Evolutionary conservation across 2,329 filamentous ascomycete genomes (phyloP).

Genomic region (Colletotrichum spaethianum): DNA sequence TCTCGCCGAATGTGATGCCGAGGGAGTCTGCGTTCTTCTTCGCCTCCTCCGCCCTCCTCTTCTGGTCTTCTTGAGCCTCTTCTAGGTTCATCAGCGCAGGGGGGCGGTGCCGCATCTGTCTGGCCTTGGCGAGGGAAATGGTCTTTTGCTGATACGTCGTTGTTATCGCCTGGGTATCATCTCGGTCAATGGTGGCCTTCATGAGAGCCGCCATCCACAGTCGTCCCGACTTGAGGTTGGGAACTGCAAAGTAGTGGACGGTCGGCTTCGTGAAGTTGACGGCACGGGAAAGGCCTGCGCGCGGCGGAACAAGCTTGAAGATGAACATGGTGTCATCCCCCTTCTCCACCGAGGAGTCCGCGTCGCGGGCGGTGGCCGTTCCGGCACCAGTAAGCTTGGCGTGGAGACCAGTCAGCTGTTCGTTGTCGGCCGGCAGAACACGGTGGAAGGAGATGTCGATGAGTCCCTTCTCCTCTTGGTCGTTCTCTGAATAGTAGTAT

Average conservation of each 20-base stretch:
- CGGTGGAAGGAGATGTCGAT: conserved; percentile 99
- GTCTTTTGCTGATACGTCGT: conserved; percentile 98
- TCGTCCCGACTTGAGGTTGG: conserved; percentile 88
- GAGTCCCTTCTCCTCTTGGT: conserved; percentile 92
- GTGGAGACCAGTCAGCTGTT: conserved; percentile 90
- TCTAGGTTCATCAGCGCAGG: conserved; percentile 86
- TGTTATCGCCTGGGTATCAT: conserved; percentile 83
- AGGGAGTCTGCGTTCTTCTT: conserved; percentile 54
- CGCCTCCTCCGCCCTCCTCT: conserved; percentile 46
- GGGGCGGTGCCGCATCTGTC: conserved; percentile 88
- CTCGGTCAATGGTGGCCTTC: conserved; percentile 98
- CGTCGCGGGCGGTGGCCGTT: conserved; percentile 69
- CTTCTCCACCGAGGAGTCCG: conserved; percentile 60
- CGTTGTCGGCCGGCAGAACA: conserved; percentile 94
- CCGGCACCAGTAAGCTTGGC: conserved; percentile 93
- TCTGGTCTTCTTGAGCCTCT: conserved; percentile 51
- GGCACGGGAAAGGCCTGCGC: conserved; percentile 86
- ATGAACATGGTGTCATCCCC: conserved; percentile 88
- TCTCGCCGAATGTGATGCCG: conserved; percentile 59
- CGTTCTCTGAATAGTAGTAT: conserved; percentile 96
- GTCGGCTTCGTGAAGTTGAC: conserved; percentile 98
- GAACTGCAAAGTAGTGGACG: conserved; percentile 97
- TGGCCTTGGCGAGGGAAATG: conserved; percentile 90
- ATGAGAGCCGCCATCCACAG: conserved; percentile 99
- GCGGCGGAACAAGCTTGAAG: conserved; percentile 96